phyloP scores from a whole-genome alignment of 176 grass and related monocot species.

The Panicum miliaceum region DNA sequence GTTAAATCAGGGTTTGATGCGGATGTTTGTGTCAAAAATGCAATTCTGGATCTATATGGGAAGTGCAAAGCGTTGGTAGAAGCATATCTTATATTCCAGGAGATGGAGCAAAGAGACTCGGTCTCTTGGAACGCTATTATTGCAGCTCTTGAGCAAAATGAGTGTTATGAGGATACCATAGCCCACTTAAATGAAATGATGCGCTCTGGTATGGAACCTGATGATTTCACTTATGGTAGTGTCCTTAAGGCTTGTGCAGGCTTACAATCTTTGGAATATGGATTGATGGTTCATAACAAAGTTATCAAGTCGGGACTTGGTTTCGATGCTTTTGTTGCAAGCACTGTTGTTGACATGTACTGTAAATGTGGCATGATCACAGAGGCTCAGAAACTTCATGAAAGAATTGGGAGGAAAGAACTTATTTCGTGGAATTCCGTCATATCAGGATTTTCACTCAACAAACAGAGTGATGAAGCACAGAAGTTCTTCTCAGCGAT shows the following conservation, averaged over 20 bases:
- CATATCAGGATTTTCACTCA: conserved; percentile 84
- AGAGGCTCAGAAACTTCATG: conserved; percentile 84
- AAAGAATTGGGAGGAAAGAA: conserved; percentile 60
- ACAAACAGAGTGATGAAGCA: conserved; percentile 76
- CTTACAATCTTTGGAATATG: conserved; percentile 75
- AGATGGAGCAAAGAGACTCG: conserved; percentile 77
- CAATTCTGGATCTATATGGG: conserved; percentile 84
- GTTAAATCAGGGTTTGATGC: conserved; percentile 67
- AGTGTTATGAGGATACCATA: conserved; percentile 58
- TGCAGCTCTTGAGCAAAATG: conserved; percentile 82
- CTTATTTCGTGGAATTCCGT: conserved; percentile 84
- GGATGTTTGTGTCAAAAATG: conserved; percentile 72
- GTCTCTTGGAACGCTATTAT: conserved; percentile 87
- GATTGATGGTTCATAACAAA: conserved; percentile 74
- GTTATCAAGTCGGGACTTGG: conserved; percentile 87
- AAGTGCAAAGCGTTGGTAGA: conserved; percentile 79
- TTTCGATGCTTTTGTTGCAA: conserved; percentile 67
- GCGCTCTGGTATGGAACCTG: conserved; percentile 62
- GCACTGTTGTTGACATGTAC: conserved; percentile 89
- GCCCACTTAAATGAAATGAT: conserved; percentile 77
- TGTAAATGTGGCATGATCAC: conserved; percentile 76
- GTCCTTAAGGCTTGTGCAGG: conserved; percentile 82
- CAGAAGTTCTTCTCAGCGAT: conserved; percentile 79
- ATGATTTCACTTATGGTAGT: conserved; percentile 92
- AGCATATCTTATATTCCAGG: conserved; percentile 64